Evolutionary conservation across 2,329 filamentous ascomycete species (phyloP).

Genomic region (Neonectria hederae): DNA sequence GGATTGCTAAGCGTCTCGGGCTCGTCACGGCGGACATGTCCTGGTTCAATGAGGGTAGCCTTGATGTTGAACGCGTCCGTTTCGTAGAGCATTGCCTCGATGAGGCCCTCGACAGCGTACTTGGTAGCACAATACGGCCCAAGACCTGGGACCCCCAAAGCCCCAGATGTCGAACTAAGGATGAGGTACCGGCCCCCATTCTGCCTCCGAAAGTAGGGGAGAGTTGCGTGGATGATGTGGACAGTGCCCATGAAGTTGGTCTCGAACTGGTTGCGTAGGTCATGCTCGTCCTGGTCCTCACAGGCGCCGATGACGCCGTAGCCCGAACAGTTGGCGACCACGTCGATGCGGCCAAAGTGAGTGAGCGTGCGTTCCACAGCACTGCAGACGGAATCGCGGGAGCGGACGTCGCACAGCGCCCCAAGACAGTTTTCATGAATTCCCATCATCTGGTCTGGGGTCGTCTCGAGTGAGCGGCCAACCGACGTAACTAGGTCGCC

Average conservation of each 20-base stretch:
- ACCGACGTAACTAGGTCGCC: constrained; percentile 88
- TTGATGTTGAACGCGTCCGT: constrained; percentile 92
- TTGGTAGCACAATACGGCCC: constrained; percentile 97
- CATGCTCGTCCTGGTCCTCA: constrained; percentile 96
- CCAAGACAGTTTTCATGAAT: constrained; percentile 79
- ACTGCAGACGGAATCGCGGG: constrained; percentile 77
- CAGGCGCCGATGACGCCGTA: constrained; percentile 96
- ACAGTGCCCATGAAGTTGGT: constrained; percentile 97
- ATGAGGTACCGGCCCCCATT: constrained; percentile 86
- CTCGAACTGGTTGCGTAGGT: constrained; percentile 95
- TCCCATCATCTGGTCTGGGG: constrained; percentile 74
- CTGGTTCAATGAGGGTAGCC: constrained; percentile 91
- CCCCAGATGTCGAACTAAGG: constrained; percentile 91
- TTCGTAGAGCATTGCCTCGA: constrained; percentile 97
- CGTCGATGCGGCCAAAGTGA: constrained; percentile 83
- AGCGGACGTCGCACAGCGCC: constrained; percentile 89
- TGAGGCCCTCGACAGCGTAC: constrained; percentile 93
- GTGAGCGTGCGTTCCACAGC: constrained; percentile 76
- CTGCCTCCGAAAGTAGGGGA: constrained; percentile 87
- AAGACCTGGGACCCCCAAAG: constrained; percentile 90
- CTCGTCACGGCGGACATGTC: constrained; percentile 88
- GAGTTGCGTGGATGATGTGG: constrained; percentile 88
- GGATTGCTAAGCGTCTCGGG: constrained; percentile 60
- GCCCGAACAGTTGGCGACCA: constrained; percentile 92
- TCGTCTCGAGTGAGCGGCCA: constrained; percentile 83